Base-by-base conservation (phyloP, 176 grass and related monocot genomes). In the Thinopyrum elongatum region DNA sequence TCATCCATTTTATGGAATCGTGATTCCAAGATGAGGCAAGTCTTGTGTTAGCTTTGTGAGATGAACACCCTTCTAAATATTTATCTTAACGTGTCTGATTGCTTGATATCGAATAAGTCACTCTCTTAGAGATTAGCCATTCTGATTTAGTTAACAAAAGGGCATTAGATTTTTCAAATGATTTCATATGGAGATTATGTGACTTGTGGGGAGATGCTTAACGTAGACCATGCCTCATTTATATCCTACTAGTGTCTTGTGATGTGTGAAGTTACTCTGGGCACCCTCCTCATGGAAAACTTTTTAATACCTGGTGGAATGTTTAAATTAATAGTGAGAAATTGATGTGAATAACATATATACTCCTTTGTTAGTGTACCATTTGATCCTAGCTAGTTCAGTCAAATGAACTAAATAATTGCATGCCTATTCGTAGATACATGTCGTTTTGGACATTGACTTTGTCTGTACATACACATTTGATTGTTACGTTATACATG, bases 191-290 rank as follows among this genome's bases (percentile, higher is more conserved):
- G 30, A 21, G 29, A 68, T 35, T 8, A 34, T 68, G 17, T 21
- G 12, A 69, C 16, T 21, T 35, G 7, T n/a, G 3, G 65, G 34
- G 29, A 49, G 15, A 86, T 49, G 28, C 51, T 61, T 77, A 86
- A 81, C 17, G 39, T 72, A 63, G 83, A 55, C 34, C 2, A 65
- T 7, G 36, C 79, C 78, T 70, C 84, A 57, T 57, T 57, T 57
- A 21, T 57, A 57, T 21, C 51, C 51, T 57, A 57, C 6, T 57
- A 57, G 51, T 57, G 51, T 57, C 51, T 21, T 57, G 51, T 21
- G 51, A 21, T 57, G 2, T 57, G 51, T 57, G 19, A 57, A 53
- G 6, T 57, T 57, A 21, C 51, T 21, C 0, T 21, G 0, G 16
- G 51, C 51, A 19, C 19, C 19, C 51, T 57, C 17, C 17, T 57